Base-by-base conservation (phyloP, 768 basidiomycete genomes). In the Suillus variegatus region DNA sequence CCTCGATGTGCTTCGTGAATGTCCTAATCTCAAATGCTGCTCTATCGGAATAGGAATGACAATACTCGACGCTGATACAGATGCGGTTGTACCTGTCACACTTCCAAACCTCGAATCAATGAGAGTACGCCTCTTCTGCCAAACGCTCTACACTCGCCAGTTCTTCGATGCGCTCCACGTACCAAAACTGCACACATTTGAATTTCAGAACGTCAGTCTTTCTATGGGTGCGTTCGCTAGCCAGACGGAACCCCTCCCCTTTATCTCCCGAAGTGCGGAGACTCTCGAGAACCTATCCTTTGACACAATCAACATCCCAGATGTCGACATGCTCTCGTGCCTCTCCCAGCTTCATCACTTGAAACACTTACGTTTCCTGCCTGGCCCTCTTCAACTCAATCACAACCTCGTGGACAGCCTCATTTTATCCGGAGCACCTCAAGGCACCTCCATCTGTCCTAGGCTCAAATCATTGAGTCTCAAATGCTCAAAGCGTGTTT, bases 331-430 rank as follows among this genome's bases (percentile, higher is more conserved):
- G 3, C 1, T 76, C 20, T 55, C 67, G 7, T 75, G 74, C 38
- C 65, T 75, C 25, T 57, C 52, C 1, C 74, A 67, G 8, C 67
- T 76, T 13, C 63, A 38, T 36, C 67, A 43, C 6, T 25, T 75
- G 3, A 71, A 64, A 65, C 62, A 58, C 46, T 12, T 77, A 55
- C 46, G 63, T 13, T 70, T 68, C 43, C 63, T 77, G 2, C 75
- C 75, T 5, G 71, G 76, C 14, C 54, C 71, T n/a, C 67, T 77
- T 6, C 66, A 75, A n/a, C 73, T 76, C 46, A 76, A 77, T 46
- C 75, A 77, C 16, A 73, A 72, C 16, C 71, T 76, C 54, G 44
- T 76, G 46, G 40, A 65, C n/a, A 73, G 66, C 43, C 73, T 77
- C 20, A 25, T 69, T 10, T 38, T 36, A n/a, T 36, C 60, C 14